Evolutionary conservation across 192 early-diverging fungal genomes (phyloP), one percentile per base, ranked within the genome.

Genomic region (Chytriomyces sp.): DNA sequence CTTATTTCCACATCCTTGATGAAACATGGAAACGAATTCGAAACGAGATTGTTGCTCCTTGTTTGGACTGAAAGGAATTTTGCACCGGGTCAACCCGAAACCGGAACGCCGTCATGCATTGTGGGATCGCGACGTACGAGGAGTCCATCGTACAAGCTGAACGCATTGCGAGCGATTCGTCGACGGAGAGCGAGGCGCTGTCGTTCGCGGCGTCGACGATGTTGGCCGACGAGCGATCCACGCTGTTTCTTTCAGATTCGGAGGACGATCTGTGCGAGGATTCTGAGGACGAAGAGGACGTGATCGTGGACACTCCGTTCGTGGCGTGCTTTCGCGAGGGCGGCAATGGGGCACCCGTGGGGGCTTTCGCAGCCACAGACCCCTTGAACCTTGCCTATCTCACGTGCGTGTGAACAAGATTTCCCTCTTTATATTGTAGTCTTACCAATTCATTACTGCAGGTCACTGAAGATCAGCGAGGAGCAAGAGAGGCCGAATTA

Each of bases 401-500:
- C 19, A 70, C 68, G 68, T 70, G 36, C 10, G 55, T 69, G 10
- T 14, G 33, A 49, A 14, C n/a, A n/a, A 49, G 17, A 49, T 49
- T 22, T 49, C 44, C 44, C 22, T 55, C 10, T 22, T 57, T 55
- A 10, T 1, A 12, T 30, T 30, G 44, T n/a, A n/a, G 1, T 8
- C 12, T 44, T n/a, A 7, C 22, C 19, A 37, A 44, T 64, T n/a
- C n/a, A 30, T 31, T 2, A 8, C 5, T 8, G n/a, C 68, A 70
- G 68, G 32, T 36, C 30, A 7, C 41, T 39, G 39, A 70, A 70
- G 56, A 70, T 70, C 36, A 1, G n/a, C n/a, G 39, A 38, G 5
- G 68, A 70, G 36, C 68, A 70, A 39, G 68, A 70, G 10, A 59
- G 38, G 5, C 68, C 68, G 7, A 59, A 70, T 40, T 70, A 59